These are phyloP conservation scores for Wallacemonas sp. DNA, from an alignment of 208 protist species.

Conservation along the genomic window DNA sequence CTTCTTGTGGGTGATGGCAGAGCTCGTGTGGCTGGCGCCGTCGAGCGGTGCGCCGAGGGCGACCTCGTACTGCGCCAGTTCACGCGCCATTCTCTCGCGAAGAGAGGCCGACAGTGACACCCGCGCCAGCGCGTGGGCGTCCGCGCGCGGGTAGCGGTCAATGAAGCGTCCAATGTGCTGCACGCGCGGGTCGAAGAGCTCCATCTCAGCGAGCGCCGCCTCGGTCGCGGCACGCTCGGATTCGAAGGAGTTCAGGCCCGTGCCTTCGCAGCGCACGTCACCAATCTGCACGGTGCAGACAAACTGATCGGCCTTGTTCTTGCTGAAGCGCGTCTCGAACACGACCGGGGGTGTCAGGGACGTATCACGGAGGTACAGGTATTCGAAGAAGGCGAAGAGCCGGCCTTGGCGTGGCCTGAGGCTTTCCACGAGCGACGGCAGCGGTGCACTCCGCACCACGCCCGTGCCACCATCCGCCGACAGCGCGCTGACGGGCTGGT, in stretches of 20 bases:
- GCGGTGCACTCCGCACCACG: conserved; percentile 24
- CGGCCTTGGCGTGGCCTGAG: conserved; percentile 45
- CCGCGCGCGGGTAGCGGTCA: conserved; percentile 40
- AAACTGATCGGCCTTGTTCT: conserved; percentile 18
- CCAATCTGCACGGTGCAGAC: conserved; percentile 40
- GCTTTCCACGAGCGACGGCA: conserved; percentile 35
- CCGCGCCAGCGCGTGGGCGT: conserved; percentile 42
- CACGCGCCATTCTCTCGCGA: conserved; percentile 24
- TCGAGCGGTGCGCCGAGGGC: not conserved
- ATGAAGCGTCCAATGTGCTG: conserved; percentile 59
- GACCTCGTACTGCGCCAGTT: conserved; percentile 16
- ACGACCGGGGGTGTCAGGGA: not conserved
- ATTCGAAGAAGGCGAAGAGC: conserved; percentile 43
- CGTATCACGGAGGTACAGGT: conserved; percentile 38
- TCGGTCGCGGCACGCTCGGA: conserved; percentile 63
- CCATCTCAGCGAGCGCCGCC: conserved; percentile 47
- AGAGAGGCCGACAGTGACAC: conserved; percentile 36
- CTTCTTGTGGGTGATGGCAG: not conserved
- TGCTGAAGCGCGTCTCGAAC: conserved; percentile 13
- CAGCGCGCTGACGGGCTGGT: conserved; percentile 6
- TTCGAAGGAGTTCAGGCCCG: conserved; percentile 76
- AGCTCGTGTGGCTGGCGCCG: not conserved
- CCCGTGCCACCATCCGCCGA: not conserved
- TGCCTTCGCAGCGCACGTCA: conserved; percentile 50
- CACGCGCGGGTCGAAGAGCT: conserved; percentile 68